These are phyloP conservation scores for Fusarium sp. DNA, from an alignment of 2,329 filamentous ascomycete genomes.

Conservation along the genomic window DNA sequence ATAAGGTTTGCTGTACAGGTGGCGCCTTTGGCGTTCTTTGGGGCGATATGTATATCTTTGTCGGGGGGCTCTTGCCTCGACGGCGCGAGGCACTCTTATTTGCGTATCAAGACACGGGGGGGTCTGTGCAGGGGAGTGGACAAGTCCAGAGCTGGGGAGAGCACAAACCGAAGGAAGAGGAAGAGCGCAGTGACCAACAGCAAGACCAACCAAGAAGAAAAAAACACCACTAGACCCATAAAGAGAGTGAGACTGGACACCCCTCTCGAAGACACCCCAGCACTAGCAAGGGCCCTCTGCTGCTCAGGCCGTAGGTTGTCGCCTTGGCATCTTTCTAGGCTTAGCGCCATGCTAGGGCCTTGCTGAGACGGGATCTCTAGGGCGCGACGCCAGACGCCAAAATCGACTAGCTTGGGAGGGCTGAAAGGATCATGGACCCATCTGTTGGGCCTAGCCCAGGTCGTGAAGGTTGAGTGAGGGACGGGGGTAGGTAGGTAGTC, in stretches of 20 bases:
- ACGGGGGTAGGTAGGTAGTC: not conserved
- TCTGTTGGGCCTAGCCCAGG: constrained; percentile 35
- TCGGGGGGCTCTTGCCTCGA: constrained; percentile 38
- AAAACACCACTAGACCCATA: not conserved
- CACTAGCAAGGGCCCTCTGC: constrained; percentile 26
- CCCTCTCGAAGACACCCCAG: not conserved
- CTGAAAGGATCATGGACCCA: constrained; percentile 54
- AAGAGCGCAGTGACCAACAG: constrained; percentile 32
- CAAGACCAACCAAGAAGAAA: constrained; percentile 22
- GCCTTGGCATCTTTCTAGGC: constrained; percentile 38
- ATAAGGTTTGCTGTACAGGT: constrained; percentile 48
- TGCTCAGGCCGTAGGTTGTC: constrained; percentile 38
- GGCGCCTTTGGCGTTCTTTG: constrained; percentile 44
- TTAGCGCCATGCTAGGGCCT: constrained; percentile 29
- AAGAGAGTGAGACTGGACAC: constrained; percentile 28
- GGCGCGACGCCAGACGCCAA: constrained; percentile 43
- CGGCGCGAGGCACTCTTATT: constrained; percentile 23
- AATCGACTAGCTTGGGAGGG: constrained; percentile 56
- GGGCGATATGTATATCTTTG: constrained; percentile 48
- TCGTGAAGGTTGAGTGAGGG: not conserved
- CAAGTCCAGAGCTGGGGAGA: constrained; percentile 3
- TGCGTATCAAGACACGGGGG: constrained; percentile 7
- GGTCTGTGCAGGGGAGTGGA: constrained; percentile 3
- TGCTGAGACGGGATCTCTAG: constrained; percentile 52
- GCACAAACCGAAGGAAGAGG: constrained; percentile 7